Base-by-base conservation (phyloP, 768 basidiomycete species). In the Serpula lacrymans region DNA sequence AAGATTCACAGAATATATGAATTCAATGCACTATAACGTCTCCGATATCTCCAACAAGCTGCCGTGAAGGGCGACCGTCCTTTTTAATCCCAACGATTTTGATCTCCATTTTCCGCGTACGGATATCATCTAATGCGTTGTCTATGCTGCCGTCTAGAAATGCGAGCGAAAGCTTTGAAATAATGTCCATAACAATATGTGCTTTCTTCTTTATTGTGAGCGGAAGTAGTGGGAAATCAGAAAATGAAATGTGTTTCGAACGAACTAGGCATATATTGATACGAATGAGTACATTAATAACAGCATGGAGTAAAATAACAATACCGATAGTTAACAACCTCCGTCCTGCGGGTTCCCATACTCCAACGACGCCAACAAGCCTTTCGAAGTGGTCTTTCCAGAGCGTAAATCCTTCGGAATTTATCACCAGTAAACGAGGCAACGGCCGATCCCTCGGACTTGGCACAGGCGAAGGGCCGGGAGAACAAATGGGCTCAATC, bases 341-440 rank as follows among this genome's bases (percentile, higher is more conserved):
- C 42, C 59, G 58, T 18, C 59, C 64, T 34, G 69, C 52, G 7
- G 71, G 68, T 37, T 72, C 69, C 84, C 86, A 88, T 9, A 57
- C 60, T 26, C 62, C 64, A 6, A 82, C 67, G 18, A 87, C 60
- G 21, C 70, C 70, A 48, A 68, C 51, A 34, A 89, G 60, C 16
- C 80, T 68, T 23, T 64, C 58, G 52, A 87, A 90, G 55, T 92
- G 88, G 33, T 72, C 72, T 33, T 74, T 73, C 89, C 89, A 92
- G 3, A 89, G 65, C 2, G 88, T 87, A 53, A 91, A 91, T 0
- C 60, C 67, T 53, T 88, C 81, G 13, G 86, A 85, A 53, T 88
- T 88, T 50, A 93, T 76, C 11, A 89, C 76, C 33, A 88, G 57
- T 50, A 84, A 59, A 31, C 55, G 63, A 2, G 72, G 74, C 17